Evolutionary conservation across 495 filamentous ascomycete species (phyloP).

Genomic region (Xylaria flabelliformis): DNA sequence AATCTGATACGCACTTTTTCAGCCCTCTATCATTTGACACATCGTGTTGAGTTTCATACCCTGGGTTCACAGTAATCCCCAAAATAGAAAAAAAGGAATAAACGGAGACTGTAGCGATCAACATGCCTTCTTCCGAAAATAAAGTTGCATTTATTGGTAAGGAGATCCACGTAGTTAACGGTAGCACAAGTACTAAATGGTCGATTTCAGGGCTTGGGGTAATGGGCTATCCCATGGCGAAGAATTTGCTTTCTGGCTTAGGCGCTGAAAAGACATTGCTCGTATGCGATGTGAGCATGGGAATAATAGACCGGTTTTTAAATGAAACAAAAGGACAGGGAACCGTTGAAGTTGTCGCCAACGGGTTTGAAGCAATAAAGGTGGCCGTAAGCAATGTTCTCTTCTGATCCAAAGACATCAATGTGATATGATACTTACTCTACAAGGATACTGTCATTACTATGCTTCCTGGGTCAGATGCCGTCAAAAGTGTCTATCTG

Average conservation of each 20-base stretch:
- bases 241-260: conserved; percentile 54
- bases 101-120: neutral
- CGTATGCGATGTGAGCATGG: conserved; percentile 54
- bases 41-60: neutral
- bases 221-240: conserved; percentile 60
- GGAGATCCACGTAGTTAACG: neutral
- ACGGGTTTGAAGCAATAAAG: conserved; percentile 51
- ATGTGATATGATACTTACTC: neutral
- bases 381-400: conserved; percentile 40
- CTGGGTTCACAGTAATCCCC: neutral
- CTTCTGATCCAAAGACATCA: neutral
- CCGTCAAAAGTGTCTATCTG: conserved; percentile 49
- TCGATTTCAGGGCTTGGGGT: conserved; percentile 36
- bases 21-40: neutral
- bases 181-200: neutral
- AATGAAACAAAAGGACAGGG: conserved; percentile 38
- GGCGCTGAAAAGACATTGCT: conserved; percentile 46
- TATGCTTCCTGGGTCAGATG: conserved; percentile 47
- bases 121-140: conserved; percentile 25
- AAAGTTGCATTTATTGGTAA: conserved; percentile 41
- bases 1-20: neutral
- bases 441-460: conserved; percentile 48
- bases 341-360: conserved; percentile 31
- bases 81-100: neutral
- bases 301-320: conserved; percentile 45